Conservation (phyloP, 2,329 filamentous ascomycete species). For the Graphiopsis chlorocephala region DNA sequence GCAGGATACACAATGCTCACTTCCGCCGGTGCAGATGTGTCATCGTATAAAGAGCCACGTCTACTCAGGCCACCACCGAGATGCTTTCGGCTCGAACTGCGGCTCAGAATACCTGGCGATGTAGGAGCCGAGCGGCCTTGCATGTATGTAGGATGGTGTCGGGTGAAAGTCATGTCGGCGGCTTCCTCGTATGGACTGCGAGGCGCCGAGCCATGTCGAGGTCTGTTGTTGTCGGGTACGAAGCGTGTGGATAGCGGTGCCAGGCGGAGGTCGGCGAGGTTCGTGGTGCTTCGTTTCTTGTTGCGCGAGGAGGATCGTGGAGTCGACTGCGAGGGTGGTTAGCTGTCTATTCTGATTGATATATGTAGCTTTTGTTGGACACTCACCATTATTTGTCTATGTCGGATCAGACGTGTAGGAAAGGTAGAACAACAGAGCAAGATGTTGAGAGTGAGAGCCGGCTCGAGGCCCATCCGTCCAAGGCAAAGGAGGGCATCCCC, state of each 20-base stretch:
- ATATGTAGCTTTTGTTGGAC: background rate
- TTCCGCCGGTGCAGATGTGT: conserved; percentile 17
- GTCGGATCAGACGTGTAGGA: background rate
- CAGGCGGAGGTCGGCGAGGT: conserved; percentile 59
- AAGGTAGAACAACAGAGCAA: background rate
- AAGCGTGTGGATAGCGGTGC: conserved; percentile 54
- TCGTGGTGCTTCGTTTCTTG: conserved; percentile 54
- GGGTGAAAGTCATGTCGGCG: conserved; percentile 25
- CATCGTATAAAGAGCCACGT: conserved; percentile 30
- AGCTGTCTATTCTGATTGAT: background rate
- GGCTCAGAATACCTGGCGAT: conserved; percentile 48
- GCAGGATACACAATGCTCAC: conserved; percentile 10
- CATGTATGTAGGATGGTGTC: conserved; percentile 46
- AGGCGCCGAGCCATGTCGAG: conserved; percentile 25
- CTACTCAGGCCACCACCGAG: conserved; percentile 32
- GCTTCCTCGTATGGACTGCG: conserved; percentile 29
- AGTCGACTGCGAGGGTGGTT: conserved; percentile 13
- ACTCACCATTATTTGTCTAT: background rate
- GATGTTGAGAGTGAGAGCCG: background rate
- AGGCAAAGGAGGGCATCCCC: background rate
- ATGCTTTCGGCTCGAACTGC: conserved; percentile 39
- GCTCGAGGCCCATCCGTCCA: background rate
- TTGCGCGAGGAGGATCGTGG: conserved; percentile 31
- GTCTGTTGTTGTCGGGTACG: conserved; percentile 26
- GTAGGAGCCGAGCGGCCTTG: conserved; percentile 48